Conservation (phyloP, 2,329 filamentous ascomycete species). For the Ambrosiella xylebori region DNA sequence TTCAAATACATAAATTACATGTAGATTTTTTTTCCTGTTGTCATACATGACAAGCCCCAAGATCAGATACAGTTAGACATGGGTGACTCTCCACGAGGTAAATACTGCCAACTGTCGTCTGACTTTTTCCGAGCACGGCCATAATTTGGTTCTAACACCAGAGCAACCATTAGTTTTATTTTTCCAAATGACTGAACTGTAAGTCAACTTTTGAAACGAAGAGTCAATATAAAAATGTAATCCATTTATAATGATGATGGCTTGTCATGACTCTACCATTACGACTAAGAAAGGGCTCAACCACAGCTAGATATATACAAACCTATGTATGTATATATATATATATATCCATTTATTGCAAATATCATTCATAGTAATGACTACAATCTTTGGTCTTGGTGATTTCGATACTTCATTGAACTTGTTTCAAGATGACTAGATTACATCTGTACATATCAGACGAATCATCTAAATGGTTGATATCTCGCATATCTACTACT, state of each 20-base stretch:
- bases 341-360: no score
- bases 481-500: no score
- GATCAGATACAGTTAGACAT: no score
- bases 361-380: no score
- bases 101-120: neutral
- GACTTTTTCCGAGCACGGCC: neutral
- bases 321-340: no score
- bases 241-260: no score
- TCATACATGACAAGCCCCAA: neutral
- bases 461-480: no score
- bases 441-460: neutral
- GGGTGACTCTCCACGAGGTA: neutral
- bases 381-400: no score
- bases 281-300: no score
- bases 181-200: neutral
- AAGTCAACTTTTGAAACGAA: neutral
- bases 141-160: neutral
- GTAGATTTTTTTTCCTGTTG: neutral
- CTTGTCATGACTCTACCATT: no score
- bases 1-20: neutral
- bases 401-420: neutral
- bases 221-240: neutral
- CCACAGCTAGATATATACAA: no score
- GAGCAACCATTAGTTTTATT: neutral
- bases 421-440: neutral